Base-by-base conservation (phyloP, 495 filamentous ascomycete genomes). In the Penicillium turbatum region DNA sequence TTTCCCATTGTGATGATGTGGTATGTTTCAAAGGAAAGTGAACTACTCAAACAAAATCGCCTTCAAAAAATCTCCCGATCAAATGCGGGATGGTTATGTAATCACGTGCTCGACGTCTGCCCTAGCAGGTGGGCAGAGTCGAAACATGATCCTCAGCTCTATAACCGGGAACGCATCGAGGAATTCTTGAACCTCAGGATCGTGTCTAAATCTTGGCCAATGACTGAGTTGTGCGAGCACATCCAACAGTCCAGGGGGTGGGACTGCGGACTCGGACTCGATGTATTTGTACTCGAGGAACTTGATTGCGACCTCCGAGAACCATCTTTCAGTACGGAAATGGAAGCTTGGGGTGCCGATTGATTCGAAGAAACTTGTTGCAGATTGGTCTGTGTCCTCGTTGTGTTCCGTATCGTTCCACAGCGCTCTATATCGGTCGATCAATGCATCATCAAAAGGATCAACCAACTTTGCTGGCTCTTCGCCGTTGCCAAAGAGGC, bases 1-100 rank as follows among this genome's bases (percentile, higher is more conserved):
- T 72, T 72, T 42, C 70, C 70, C 71, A 73, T 73, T 56, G 54
- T 62, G 31, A 31, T 41, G 15, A 19, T 41, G 26, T 51, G 38
- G 12, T 43, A 16, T 11, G 37, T 15, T 8, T 21, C 35, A 26
- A 2, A 30, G 12, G 30, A 42, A 32, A 41, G 49, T 42, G 30
- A 27, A 36, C 37, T 42, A 36, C 37, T 36, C 39, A 26, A 43
- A 27, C 49, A 35, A 35, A 21, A 49, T 35, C 15, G 38, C 39
- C 17, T 10, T 19, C 38, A 42, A 43, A 43, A 51, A 51, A 51
- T 41, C 37, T 41, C 49, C 49, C 29, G 47, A 35, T 46, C 30
- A 34, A 16, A 48, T 37, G 45, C 34, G 47, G 32, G 47, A 49
- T 44, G 41, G 13, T 49, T 49, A 49, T 3, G 24, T 49, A 29